Evolutionary conservation across 2,329 filamentous ascomycete genomes (phyloP), one percentile per base, ranked within the genome.

Genomic region (Colletotrichum aenigma): DNA sequence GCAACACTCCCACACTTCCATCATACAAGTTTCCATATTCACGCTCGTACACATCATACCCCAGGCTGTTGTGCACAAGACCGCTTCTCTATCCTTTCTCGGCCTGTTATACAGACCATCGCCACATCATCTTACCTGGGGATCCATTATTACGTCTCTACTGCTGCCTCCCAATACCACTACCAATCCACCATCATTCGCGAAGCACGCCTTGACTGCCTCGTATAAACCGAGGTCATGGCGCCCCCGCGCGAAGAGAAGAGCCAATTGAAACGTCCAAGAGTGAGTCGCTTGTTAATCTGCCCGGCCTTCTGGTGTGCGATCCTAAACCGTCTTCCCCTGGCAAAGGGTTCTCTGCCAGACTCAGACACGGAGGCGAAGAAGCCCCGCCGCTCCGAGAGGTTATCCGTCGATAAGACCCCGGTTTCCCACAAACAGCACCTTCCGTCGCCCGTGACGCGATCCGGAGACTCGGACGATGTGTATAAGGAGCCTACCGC

Each of bases 241-340:
- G 86, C 91, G 85, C 89, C 92, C 85, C 87, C 92, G 85, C 87
- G 88, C 80, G 84, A 85, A 79, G 94, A 97, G 86, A 95, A 95
- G 88, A 96, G 93, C 88, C 94, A 94, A 87, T 92, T 97, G 87
- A 98, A 98, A 89, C 93, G 95, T 83, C 91, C 88, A 80, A 91
- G 93, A 85, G 95, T 97, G 89, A 83, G 91, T 83, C 76, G 79
- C 74, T 70, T 67, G 26, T 75, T 79, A 38, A 75, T 76, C 77
- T 78, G 72, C 78, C 75, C 77, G 55, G 66, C 58, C 66, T 71
- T 70, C 74, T 77, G 66, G 72, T 77, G 73, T 77, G 36, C 66
- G 66, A 72, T 78, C 55, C 75, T 77, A 76, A 74, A 76, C 56
- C 75, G 73, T 78, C 43, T 73, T 77, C 79, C 67, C 71, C 73